Percentiles rank a stretch among this genome's conserved stretches.
Conservation (phyloP, 805 yeast species). For the Ogataea trehalophila region DNA sequence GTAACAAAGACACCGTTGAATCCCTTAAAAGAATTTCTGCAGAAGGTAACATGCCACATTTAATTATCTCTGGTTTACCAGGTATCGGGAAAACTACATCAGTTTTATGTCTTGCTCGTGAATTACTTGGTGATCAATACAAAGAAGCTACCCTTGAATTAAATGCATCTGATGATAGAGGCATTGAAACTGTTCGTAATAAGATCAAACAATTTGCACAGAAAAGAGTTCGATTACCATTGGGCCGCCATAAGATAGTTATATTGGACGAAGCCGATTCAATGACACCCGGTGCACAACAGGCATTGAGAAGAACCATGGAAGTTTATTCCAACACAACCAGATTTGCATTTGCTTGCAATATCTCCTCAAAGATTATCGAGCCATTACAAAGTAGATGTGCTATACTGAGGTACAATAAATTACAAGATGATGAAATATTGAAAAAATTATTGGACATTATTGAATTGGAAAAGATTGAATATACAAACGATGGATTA, state of each 20-base stretch:
- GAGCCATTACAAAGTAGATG: constrained; percentile 97
- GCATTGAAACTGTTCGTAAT: constrained; percentile 93
- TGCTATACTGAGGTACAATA: constrained; percentile 83
- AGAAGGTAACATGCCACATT: constrained; percentile 96
- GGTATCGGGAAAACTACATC: constrained; percentile 98
- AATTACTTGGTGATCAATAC: constrained; percentile 61
- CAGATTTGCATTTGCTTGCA: constrained; percentile 97
- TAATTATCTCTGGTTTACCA: constrained; percentile 93
- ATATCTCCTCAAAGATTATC: constrained; percentile 88
- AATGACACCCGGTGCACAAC: constrained; percentile 97
- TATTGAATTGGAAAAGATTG: constrained; percentile 61
- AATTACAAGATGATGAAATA: constrained; percentile 80
- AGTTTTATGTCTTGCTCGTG: constrained; percentile 82
- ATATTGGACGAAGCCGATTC: constrained; percentile 95
- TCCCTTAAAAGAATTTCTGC: constrained; percentile 77
- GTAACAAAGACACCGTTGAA: constrained; percentile 85
- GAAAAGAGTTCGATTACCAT: constrained; percentile 80
- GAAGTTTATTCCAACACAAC: constrained; percentile 94
- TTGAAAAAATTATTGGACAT: constrained; percentile 70
- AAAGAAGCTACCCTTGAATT: constrained; percentile 84
- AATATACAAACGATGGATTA: constrained; percentile 83
- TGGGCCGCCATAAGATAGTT: constrained; percentile 87
- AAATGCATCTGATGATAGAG: constrained; percentile 96
- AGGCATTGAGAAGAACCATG: constrained; percentile 91
- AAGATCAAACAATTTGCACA: constrained; percentile 95